Evolutionary conservation across 1,284 basidiomycete genomes (phyloP), one percentile per base, ranked within the genome.

Genomic region (Erythrobasidium hasegawianum): DNA sequence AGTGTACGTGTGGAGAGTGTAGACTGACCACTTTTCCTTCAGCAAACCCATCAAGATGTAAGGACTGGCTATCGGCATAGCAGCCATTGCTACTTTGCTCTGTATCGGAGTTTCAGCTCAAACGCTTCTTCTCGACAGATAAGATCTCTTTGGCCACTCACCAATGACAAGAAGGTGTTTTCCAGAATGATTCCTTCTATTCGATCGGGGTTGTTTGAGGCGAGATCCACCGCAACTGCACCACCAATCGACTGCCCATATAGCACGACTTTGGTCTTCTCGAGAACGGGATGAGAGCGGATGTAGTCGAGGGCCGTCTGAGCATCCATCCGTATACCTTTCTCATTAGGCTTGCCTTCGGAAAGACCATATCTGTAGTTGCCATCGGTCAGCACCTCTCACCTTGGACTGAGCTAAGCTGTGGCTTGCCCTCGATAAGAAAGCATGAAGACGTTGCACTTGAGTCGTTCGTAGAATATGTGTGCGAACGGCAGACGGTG

Each of bases 161-260:
- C 67, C 16, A 71, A 29, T 13, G 54, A 67, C 14, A 71, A 52
- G 57, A 71, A 71, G 10, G 68, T 71, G 39, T 71, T 71, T 40
- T 69, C 69, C 18, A 69, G 39, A 1, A 68, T 59, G 11, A 71
- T 29, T 9, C 61, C 69, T 16, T 40, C 58, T 39, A 71, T 69
- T 72, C 85, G 83, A 27, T 82, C 78, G 0, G 88, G 84, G 75
- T 94, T 94, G 41, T 84, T 83, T 64, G 86, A 87, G 0, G 89
- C 89, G 3, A 96, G 85, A 76, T 94, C 87, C 58, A 97, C 88
- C 13, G 89, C 83, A 1, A 97, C 93, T 0, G 94, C 94, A n/a
- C 94, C 94, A 14, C 95, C 95, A 29, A 98, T 90, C 7, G 89
- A 93, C 77, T 97, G 95, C 0, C 95, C 94, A 73, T 92, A 97